phyloP scores from a whole-genome alignment of 148 eudicot genomes.

The Dianthus caryophyllus region DNA sequence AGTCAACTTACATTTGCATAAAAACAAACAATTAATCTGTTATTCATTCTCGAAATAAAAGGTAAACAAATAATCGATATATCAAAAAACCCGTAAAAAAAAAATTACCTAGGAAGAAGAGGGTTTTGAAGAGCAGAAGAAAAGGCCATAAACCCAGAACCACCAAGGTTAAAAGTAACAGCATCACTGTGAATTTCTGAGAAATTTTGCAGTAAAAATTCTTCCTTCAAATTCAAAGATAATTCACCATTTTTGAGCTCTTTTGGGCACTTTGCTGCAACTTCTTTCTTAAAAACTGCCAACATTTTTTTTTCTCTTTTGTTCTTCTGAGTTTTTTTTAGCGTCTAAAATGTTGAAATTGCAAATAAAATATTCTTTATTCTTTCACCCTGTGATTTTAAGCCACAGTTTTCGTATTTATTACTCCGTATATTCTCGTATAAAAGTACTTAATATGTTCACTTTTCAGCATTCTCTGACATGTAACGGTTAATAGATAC shows the following conservation, averaged over 20 bases:
- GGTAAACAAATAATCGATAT: neutral
- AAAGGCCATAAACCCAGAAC: conserved; percentile 32
- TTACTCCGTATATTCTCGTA: too few relatives aligned
- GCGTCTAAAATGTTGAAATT: neutral
- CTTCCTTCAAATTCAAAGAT: conserved; percentile 26
- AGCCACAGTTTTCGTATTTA: too few relatives aligned
- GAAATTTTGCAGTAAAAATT: conserved; percentile 29
- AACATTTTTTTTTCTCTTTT: conserved; percentile 25
- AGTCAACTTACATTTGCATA: too few relatives aligned
- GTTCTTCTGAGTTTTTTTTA: neutral
- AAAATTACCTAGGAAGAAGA: conserved; percentile 34
- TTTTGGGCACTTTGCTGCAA: conserved; percentile 39
- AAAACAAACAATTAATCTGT: too few relatives aligned
- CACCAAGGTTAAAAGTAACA: conserved; percentile 33
- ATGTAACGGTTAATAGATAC: too few relatives aligned
- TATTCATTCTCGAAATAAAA: too few relatives aligned
- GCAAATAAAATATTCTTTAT: too few relatives aligned
- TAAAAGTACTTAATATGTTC: too few relatives aligned
- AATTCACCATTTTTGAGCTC: conserved; percentile 32
- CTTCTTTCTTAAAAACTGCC: conserved; percentile 39
- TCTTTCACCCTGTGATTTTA: too few relatives aligned
- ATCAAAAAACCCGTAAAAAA: neutral
- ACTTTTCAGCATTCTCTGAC: too few relatives aligned
- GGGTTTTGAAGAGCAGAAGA: conserved; percentile 38
- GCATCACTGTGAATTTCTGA: conserved; percentile 31